phyloP scores from a whole-genome alignment of 306 rosid species.

The Prunus armeniaca region DNA sequence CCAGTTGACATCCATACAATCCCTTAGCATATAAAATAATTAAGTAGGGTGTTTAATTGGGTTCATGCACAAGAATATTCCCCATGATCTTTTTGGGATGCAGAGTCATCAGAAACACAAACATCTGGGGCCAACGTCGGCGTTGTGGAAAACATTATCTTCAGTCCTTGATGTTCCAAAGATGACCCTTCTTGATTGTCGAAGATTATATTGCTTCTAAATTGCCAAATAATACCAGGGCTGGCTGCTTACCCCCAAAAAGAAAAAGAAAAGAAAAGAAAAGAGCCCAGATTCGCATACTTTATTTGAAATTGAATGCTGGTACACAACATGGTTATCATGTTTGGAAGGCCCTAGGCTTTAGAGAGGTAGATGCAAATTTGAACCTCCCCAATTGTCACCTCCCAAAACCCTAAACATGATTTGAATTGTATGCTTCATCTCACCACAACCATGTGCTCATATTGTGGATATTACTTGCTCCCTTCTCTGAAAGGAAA shows the following conservation, averaged over 20 bases:
- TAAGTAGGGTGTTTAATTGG: constrained; percentile 2
- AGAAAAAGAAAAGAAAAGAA: not conserved
- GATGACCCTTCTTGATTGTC: not conserved
- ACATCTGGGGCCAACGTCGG: constrained; percentile 28
- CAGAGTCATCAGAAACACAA: constrained; percentile 21
- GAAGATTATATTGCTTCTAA: not conserved
- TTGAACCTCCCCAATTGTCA: not conserved
- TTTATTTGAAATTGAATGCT: not conserved
- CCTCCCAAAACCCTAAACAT: not conserved
- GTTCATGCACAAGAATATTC: constrained; percentile 60
- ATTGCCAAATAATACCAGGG: not conserved
- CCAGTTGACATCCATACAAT: constrained; percentile 24
- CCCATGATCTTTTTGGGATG: constrained; percentile 27
- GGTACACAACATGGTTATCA: constrained; percentile 14
- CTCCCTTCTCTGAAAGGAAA: accelerated
- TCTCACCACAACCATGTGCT: too few relatives aligned
- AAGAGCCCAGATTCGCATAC: not conserved
- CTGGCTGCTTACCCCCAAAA: not conserved
- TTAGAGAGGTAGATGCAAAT: not conserved
- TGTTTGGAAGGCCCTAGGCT: not conserved
- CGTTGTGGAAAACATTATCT: constrained; percentile 17
- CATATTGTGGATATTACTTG: too few relatives aligned
- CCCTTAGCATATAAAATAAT: not conserved
- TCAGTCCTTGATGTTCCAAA: not conserved
- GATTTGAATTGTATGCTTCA: not conserved